Evolutionary conservation across 345 rosid species (phyloP), one percentile per base, ranked within the genome.

Genomic region (Eucalyptus lansdowneana): DNA sequence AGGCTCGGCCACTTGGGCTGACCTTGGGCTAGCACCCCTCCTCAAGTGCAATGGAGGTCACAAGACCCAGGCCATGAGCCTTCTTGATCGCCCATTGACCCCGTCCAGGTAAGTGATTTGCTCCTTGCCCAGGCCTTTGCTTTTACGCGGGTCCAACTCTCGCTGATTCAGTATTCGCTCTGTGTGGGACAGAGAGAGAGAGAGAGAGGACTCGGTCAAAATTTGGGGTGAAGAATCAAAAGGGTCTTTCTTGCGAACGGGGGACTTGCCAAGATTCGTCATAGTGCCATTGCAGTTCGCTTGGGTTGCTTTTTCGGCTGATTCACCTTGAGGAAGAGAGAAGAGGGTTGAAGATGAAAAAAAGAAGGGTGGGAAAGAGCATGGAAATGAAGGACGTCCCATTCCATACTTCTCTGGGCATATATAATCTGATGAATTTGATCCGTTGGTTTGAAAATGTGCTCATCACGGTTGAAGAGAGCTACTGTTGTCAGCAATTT

Each of bases 21-120:
- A 88, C 51, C 87, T 86, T 51, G 67, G 49, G 29, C 45, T 81
- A 42, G 91, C 88, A 51, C 90, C 89, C 90, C 62, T 87, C 92
- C 87, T 0, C 0, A 29, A 3, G 89, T 91, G 89, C 92, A 89
- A 89, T 91, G 90, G 87, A 89, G 50, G 88, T n/a, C 92, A 91
- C 92, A 1, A 22, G 24, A 21, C 81, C 90, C 89, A 89, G 88
- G 89, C 85, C 85, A 76, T 40, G 47, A 40, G 47, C 85, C 4
- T 11, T 3, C 15, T 11, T 40, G 85, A 76, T 2, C 47, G 5
- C 85, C 29, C 85, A 40, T 76, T 6, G 47, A 76, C 85, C 85
- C 85, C 47, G 85, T 76, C 85, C 47, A 76, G 85, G 85, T 76
- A 76, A 76, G 83, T 76, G 6, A 6, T 2, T 21, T 3, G 29